Conservation (phyloP, 2,329 filamentous ascomycete species). For the Colletotrichum tropicicola region DNA sequence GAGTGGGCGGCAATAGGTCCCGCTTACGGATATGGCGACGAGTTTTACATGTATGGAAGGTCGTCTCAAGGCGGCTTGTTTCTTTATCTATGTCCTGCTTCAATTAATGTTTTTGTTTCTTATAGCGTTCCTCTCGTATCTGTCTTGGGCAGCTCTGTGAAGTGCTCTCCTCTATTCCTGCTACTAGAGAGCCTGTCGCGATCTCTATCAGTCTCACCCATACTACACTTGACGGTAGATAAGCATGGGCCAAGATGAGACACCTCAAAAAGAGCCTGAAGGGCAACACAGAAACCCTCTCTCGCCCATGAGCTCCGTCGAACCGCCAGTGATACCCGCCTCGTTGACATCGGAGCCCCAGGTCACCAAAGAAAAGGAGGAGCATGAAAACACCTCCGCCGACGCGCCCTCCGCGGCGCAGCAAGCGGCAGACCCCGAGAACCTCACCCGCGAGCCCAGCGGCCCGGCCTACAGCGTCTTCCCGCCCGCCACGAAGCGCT, state of each 20-base stretch:
- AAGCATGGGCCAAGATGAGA: constrained; percentile 4
- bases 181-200: no score
- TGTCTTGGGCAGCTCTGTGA: no score
- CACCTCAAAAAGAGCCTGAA: background rate
- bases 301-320: background rate
- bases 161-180: no score
- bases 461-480: constrained; percentile 47
- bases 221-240: background rate
- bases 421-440: constrained; percentile 34
- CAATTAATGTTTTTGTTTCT: background rate
- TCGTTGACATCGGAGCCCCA: background rate
- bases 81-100: background rate
- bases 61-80: background rate
- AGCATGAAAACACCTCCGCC: background rate
- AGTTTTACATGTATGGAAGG: background rate
- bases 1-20: background rate
- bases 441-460: constrained; percentile 41
- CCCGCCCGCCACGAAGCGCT: constrained; percentile 52
- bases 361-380: background rate
- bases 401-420: background rate
- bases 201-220: background rate
- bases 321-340: background rate
- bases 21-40: constrained; percentile 7
- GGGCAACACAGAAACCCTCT: no score
- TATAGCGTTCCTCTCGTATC: background rate